Percentiles rank a stretch among this genome's conserved stretches.
phyloP scores from a whole-genome alignment of 176 grass and related monocot genomes.

The Eragrostis curvula region DNA sequence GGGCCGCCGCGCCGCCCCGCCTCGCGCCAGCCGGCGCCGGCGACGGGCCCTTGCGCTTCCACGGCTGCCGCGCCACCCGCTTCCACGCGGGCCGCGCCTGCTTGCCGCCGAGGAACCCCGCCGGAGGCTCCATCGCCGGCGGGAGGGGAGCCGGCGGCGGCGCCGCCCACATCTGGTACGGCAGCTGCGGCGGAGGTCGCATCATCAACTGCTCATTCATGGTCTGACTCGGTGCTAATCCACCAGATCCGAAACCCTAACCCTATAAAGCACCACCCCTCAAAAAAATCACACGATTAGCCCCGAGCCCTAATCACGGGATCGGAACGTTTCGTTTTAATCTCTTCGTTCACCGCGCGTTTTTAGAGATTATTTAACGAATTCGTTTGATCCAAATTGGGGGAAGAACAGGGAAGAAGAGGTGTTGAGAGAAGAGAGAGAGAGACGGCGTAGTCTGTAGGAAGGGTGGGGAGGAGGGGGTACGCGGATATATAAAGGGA shows the following conservation, averaged over 20 bases:
- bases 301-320: slow-evolving; percentile 7
- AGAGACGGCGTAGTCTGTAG: slow-evolving; percentile 30
- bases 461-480: background rate
- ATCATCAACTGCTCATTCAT: slow-evolving; percentile 92
- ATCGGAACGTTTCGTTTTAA: slow-evolving; percentile 51
- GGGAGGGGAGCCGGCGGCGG: background rate
- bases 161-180: slow-evolving; percentile 46
- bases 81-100: slow-evolving; percentile 43
- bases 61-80: slow-evolving; percentile 36
- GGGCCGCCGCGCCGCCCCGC: slow-evolving; percentile 67
- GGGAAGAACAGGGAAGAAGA: background rate
- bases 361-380: slow-evolving; percentile 60
- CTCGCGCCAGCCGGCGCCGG: slow-evolving; percentile 32
- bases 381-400: slow-evolving; percentile 50
- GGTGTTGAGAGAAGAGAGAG: background rate
- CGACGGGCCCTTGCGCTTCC: slow-evolving; percentile 30
- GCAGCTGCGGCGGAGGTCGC: slow-evolving; percentile 56
- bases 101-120: slow-evolving; percentile 31
- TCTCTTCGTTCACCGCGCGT: slow-evolving; percentile 39
- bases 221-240: slow-evolving; percentile 35
- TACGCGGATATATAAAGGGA: slow-evolving; percentile 50
- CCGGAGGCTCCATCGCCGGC: slow-evolving; percentile 34
- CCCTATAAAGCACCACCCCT: slow-evolving; percentile 35
- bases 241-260: slow-evolving; percentile 76
- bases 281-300: slow-evolving; percentile 37